Conservation (phyloP, 1,284 basidiomycete genomes). For the Heterobasidion parviporum region DNA sequence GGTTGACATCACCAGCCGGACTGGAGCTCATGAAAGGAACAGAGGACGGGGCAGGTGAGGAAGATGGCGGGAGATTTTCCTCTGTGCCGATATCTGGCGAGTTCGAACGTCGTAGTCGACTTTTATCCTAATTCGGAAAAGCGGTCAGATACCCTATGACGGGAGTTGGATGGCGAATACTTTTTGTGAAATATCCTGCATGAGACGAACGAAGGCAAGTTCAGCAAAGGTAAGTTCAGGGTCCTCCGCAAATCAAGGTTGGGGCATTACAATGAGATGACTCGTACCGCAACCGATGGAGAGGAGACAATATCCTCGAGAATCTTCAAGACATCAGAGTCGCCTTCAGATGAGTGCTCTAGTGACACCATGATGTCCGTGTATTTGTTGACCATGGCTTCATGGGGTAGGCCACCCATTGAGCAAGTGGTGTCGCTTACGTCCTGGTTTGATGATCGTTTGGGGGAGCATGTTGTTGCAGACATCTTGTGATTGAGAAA, state of each 20-base stretch:
- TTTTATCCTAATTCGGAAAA: no score
- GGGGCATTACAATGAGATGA: not conserved
- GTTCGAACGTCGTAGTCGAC: not conserved
- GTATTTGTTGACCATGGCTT: not conserved
- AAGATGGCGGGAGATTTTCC: not conserved
- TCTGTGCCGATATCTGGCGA: not conserved
- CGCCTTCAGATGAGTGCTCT: not conserved
- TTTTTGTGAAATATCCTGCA: no score
- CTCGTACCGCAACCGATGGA: not conserved
- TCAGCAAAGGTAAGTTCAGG: not conserved
- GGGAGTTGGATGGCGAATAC: no score
- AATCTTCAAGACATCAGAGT: not conserved
- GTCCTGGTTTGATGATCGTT: no score
- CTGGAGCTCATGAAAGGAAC: not conserved
- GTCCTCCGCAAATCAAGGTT: not conserved
- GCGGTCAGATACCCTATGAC: no score
- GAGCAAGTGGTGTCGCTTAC: not conserved
- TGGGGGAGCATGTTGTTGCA: no score
- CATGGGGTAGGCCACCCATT: not conserved
- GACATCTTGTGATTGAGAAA: no score
- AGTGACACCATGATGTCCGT: not conserved
- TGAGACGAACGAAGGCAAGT: no score
- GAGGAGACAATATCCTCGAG: not conserved
- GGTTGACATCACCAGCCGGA: not conserved
- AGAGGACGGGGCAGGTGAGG: not conserved